These are phyloP conservation scores for Kalanchoe fedtschenkoi DNA, from an alignment of 164 flowering plant genomes.

Conservation along the genomic window DNA sequence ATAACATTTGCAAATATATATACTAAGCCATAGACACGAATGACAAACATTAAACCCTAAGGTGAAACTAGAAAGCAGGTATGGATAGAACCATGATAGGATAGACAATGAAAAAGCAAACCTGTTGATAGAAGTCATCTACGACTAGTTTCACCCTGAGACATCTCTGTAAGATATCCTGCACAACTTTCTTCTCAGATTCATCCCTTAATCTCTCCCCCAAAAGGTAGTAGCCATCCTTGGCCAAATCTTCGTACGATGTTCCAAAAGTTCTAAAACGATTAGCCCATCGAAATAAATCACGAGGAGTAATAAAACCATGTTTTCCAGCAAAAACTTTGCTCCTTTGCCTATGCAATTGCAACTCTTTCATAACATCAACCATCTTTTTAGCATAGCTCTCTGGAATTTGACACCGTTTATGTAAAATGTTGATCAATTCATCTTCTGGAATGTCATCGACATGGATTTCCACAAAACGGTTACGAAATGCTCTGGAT, in stretches of 20 bases:
- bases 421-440: slow-evolving; percentile 46
- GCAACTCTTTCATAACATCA: slow-evolving; percentile 90
- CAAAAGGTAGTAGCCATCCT: slow-evolving; percentile 77
- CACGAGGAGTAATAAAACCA: slow-evolving; percentile 93
- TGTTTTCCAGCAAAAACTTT: slow-evolving; percentile 96
- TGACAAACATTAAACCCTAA: not conserved
- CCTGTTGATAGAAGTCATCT: slow-evolving; percentile 53
- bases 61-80: not conserved
- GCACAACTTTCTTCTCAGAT: slow-evolving; percentile 57
- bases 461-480: slow-evolving; percentile 95
- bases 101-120: slow-evolving; percentile 13
- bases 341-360: slow-evolving; percentile 72
- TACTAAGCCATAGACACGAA: too few relatives aligned
- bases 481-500: slow-evolving; percentile 93
- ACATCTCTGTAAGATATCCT: slow-evolving; percentile 54
- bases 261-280: slow-evolving; percentile 48
- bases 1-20: too few relatives aligned
- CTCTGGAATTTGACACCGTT: slow-evolving; percentile 51
- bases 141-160: slow-evolving; percentile 39
- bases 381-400: slow-evolving; percentile 79
- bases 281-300: slow-evolving; percentile 92
- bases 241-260: slow-evolving; percentile 65
- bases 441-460: slow-evolving; percentile 92
- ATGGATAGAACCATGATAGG: not conserved
- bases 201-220: slow-evolving; percentile 83